These are phyloP conservation scores for Linaria vulgaris DNA, from an alignment of 257 asterid species.

Conservation along the genomic window DNA sequence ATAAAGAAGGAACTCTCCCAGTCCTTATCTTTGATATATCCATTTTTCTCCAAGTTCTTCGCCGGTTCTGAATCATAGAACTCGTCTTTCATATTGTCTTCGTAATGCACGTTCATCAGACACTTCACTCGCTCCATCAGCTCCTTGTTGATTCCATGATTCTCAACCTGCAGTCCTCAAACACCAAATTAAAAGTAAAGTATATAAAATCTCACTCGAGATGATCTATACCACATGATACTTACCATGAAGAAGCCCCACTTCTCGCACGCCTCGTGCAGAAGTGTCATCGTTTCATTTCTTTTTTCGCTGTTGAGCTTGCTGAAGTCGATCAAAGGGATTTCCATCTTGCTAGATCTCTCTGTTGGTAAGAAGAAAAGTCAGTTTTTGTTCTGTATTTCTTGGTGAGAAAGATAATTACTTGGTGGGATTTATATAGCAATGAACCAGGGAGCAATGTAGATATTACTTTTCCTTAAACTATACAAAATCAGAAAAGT, in stretches of 20 bases:
- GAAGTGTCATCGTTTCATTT: slow-evolving; percentile 63
- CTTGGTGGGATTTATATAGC: slow-evolving; percentile 48
- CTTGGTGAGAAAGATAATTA: slow-evolving; percentile 28
- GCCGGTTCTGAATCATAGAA: slow-evolving; percentile 55
- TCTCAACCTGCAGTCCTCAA: slow-evolving; percentile 66
- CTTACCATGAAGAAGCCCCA: slow-evolving; percentile 93
- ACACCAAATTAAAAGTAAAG: background rate
- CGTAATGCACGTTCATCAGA: slow-evolving; percentile 59
- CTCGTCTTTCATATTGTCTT: slow-evolving; percentile 48
- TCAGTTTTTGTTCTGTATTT: background rate
- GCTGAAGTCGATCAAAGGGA: slow-evolving; percentile 74
- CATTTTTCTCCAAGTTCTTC: slow-evolving; percentile 47
- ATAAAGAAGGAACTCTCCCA: slow-evolving; percentile 81
- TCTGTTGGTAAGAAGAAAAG: background rate
- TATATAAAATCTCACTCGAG: background rate
- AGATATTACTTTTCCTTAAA: background rate
- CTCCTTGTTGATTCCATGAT: slow-evolving; percentile 60
- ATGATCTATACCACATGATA: slow-evolving; percentile 3
- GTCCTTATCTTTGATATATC: slow-evolving; percentile 40
- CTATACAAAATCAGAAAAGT: slow-evolving; percentile 13
- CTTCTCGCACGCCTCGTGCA: slow-evolving; percentile 78
- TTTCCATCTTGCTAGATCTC: slow-evolving; percentile 48
- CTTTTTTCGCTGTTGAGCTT: slow-evolving; percentile 50
- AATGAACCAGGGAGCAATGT: slow-evolving; percentile 3
- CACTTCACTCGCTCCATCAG: slow-evolving; percentile 67